phyloP scores from a whole-genome alignment of 2,329 filamentous ascomycete species.

The Leptographium procerum region DNA sequence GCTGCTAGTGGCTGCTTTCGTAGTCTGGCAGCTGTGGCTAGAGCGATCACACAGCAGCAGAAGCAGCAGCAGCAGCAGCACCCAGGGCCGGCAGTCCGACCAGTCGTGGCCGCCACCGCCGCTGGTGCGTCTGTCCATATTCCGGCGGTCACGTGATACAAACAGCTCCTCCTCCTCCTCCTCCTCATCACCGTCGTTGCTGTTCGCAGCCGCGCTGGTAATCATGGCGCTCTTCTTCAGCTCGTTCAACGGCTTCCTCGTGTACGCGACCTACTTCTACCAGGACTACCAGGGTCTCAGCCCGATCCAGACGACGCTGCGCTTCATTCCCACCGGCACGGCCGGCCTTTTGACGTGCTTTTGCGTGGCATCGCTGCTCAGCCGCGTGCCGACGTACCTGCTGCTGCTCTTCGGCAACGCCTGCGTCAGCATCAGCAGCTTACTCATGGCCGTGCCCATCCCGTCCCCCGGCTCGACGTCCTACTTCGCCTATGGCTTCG shows the following conservation, averaged over 20 bases:
- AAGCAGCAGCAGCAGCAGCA: too few species aligned
- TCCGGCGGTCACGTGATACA: conserved; percentile 30
- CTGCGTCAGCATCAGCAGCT: conserved; percentile 32
- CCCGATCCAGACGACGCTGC: conserved; percentile 54
- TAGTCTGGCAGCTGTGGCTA: conserved; percentile 49
- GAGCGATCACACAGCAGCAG: conserved; percentile 34
- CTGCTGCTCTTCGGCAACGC: conserved; percentile 47
- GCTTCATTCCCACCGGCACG: conserved; percentile 56
- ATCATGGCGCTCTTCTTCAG: conserved; percentile 58
- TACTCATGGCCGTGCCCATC: conserved; percentile 55
- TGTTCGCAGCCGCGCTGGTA: conserved; percentile 51
- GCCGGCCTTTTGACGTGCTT: conserved; percentile 46
- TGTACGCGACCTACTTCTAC: conserved; percentile 60
- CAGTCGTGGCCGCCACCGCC: conserved; percentile 28
- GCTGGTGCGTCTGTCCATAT: conserved; percentile 56
- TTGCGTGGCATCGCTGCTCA: conserved; percentile 43
- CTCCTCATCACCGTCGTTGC: too few species aligned
- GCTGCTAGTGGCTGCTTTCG: conserved; percentile 43
- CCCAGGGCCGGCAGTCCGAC: conserved; percentile 16
- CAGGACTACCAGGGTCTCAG: conserved; percentile 53
- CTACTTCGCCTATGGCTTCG: conserved; percentile 58
- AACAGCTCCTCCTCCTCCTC: background rate
- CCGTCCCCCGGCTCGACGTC: conserved; percentile 34
- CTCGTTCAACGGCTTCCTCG: conserved; percentile 55
- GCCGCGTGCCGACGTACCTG: conserved; percentile 44